Evolutionary conservation across 148 eudicot genomes (phyloP).

Genomic region (Chenopodium quinoa): DNA sequence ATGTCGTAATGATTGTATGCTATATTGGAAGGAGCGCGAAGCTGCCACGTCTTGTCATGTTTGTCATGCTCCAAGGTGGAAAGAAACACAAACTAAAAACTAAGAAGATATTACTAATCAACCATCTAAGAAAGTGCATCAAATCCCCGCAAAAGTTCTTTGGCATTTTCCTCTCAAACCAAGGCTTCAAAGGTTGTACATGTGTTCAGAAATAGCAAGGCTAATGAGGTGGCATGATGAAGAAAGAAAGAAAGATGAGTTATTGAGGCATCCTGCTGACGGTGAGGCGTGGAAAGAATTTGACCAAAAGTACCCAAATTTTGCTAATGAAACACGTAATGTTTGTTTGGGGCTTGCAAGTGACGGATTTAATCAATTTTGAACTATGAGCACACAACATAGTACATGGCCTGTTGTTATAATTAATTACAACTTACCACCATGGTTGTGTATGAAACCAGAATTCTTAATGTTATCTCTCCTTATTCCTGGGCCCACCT

Average conservation of each 20-base stretch:
- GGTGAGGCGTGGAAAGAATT: neutral
- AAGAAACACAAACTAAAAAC: neutral
- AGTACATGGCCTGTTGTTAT: neutral
- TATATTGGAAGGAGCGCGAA: no score
- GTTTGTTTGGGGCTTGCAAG: neutral
- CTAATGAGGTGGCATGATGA: neutral
- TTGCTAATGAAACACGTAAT: neutral
- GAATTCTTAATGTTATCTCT: constrained; percentile 5
- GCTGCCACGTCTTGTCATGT: no score
- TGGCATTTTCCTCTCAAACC: constrained; percentile 7
- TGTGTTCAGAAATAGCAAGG: no score
- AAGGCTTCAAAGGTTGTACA: no score
- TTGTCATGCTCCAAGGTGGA: no score
- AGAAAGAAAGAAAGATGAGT: neutral
- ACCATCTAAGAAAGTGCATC: neutral
- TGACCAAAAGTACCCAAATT: neutral
- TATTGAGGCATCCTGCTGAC: neutral
- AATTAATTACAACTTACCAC: neutral
- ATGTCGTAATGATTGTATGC: no score
- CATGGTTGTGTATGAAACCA: neutral
- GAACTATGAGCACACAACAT: no score
- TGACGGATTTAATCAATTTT: no score
- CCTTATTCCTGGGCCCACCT: neutral
- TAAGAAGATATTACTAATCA: neutral
- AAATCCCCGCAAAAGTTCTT: neutral